Evolutionary conservation across 2,329 filamentous ascomycete genomes (phyloP).

Genomic region (Botrytis aclada): DNA sequence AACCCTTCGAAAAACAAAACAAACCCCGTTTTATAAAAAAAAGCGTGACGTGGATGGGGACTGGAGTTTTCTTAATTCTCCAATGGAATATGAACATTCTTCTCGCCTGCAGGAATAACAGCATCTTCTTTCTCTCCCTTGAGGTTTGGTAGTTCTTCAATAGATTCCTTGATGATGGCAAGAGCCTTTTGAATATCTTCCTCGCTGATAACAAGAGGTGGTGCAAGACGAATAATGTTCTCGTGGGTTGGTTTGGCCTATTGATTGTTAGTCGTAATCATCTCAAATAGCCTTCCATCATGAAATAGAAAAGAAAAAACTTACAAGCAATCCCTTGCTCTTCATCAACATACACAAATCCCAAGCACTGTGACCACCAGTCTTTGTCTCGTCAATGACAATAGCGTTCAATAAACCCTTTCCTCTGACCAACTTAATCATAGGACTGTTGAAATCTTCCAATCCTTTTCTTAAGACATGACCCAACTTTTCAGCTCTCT

Average conservation of each 20-base stretch:
- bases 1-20: neutral
- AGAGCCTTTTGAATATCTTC: constrained; percentile 77
- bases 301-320: constrained; percentile 36
- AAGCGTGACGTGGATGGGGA: neutral
- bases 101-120: constrained; percentile 57
- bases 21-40: neutral
- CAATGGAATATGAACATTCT: constrained; percentile 53
- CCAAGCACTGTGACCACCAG: constrained; percentile 86
- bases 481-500: constrained; percentile 77
- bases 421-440: constrained; percentile 80
- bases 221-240: constrained; percentile 98
- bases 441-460: constrained; percentile 68
- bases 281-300: too few species aligned
- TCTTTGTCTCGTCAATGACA: constrained; percentile 86
- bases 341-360: constrained; percentile 95
- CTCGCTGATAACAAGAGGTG: constrained; percentile 90
- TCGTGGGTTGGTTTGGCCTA: constrained; percentile 97
- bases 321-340: constrained; percentile 87
- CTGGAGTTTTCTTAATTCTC: neutral
- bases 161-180: constrained; percentile 74
- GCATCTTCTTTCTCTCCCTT: constrained; percentile 55
- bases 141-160: constrained; percentile 73
- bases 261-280: neutral
- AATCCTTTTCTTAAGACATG: constrained; percentile 80
- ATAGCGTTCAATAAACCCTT: constrained; percentile 95